Conservation (phyloP, 2,329 filamentous ascomycete species). For the Endothia cerciana region DNA sequence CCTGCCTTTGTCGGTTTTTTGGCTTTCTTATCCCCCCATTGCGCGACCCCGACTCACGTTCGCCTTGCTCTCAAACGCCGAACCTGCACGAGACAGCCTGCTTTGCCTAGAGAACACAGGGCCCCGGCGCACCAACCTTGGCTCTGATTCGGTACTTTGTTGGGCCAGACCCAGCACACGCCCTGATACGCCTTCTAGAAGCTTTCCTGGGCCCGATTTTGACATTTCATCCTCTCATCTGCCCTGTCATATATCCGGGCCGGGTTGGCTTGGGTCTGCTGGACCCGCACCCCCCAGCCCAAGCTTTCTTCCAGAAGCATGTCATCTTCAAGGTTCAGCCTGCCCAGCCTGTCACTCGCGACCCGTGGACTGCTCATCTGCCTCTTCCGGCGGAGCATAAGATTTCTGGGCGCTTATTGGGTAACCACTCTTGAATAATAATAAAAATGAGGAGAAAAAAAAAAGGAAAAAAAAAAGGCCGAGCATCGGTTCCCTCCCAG, state of each 20-base stretch:
- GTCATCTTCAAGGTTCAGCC: not conserved
- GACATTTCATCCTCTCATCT: not conserved
- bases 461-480: too few species aligned
- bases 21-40: not conserved
- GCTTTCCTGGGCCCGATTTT: not conserved
- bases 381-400: not conserved
- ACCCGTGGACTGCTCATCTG: not conserved
- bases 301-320: slow-evolving; percentile 13
- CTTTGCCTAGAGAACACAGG: not conserved
- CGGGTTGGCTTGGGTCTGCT: not conserved
- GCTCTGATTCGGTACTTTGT: not conserved
- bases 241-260: not conserved
- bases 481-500: too few species aligned
- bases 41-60: not conserved
- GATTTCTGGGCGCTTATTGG: not conserved
- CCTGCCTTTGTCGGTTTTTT: not conserved
- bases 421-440: too few species aligned
- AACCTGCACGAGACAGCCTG: not conserved
- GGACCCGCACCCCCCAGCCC: not conserved
- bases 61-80: not conserved
- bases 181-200: slow-evolving; percentile 6
- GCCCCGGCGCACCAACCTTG: not conserved
- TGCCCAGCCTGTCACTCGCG: not conserved
- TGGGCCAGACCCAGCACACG: not conserved
- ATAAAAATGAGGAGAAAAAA: too few species aligned